A percentile compares a stretch with the other conserved stretches of the same genome.
phyloP scores from a whole-genome alignment of 2,329 filamentous ascomycete genomes.

The Aspergillus nomiae region DNA sequence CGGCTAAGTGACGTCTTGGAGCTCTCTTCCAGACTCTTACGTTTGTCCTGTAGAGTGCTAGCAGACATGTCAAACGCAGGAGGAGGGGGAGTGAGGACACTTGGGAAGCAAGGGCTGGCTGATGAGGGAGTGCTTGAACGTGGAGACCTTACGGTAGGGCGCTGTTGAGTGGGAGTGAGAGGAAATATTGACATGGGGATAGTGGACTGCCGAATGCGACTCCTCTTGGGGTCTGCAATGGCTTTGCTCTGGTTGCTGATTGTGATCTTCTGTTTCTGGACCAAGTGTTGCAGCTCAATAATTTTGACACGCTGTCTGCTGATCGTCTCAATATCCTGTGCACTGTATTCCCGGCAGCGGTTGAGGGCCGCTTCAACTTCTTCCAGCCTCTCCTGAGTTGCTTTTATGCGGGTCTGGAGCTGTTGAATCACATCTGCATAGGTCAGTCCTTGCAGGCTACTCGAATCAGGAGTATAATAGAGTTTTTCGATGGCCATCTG shows the following conservation, averaged over 20 bases:
- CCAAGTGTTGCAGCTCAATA: conserved; percentile 19
- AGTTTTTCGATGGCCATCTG: background rate
- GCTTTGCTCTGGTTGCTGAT: conserved; percentile 31
- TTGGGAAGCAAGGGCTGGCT: background rate
- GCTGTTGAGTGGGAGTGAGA: conserved; percentile 13
- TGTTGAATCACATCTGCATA: background rate
- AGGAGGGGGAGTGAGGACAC: background rate
- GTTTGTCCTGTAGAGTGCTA: background rate
- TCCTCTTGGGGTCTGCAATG: conserved; percentile 25
- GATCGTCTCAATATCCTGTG: background rate
- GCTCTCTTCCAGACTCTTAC: background rate
- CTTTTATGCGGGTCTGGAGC: background rate
- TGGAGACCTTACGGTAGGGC: background rate
- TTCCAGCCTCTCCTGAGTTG: background rate
- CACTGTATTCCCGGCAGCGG: background rate
- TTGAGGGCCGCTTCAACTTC: background rate
- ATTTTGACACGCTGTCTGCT: conserved; percentile 10
- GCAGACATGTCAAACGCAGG: background rate
- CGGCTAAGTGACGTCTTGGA: background rate
- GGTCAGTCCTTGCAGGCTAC: background rate
- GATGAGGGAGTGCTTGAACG: background rate
- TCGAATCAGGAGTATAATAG: background rate
- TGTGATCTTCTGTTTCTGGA: conserved; percentile 24
- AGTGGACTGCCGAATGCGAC: conserved; percentile 12
- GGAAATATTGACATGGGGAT: conserved; percentile 8